Base-by-base conservation (phyloP, 176 grass and related monocot genomes). In the Carex myosuroides region DNA sequence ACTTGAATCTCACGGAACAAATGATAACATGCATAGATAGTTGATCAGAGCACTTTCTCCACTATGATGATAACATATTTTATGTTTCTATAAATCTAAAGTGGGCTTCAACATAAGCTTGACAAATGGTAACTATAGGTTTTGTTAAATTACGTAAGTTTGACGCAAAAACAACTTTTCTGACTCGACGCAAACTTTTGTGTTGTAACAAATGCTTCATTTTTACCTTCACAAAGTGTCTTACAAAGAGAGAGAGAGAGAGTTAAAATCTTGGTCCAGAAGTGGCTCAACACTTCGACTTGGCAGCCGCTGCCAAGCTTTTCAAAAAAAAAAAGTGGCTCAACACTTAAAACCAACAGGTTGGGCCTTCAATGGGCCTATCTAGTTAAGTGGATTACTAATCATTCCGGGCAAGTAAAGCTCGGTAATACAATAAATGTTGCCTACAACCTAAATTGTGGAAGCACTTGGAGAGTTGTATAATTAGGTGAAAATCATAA, bases 11-110 rank as follows among this genome's bases (percentile, higher is more conserved):
- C 73, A 78, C 57, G 73, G 2, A 30, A 33, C 73, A 78, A 57
- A 78, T 56, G 11, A 77, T 77, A 77, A 78, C 52, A 78, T 78
- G 73, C 14, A 78, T 78, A 20, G 68, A 78, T 52, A 57, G 22
- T 78, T 26, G 26, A 26, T 78, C 73, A 4, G 50, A 78, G 73
- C 73, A 78, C 26, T 78, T 78, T 33, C 52, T 78, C 26, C 13
- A 32, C 50, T 77, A 8, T 54, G 13, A 30, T 56, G 9, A 56
- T 76, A 76, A 76, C 48, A 55, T 54, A 54, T 76, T 54, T 76
- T 76, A 54, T 53, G 13, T 20, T 11, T 29, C 9, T 71, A 33
- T 29, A 55, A 76, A 52, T 75, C 18, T 77, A 77, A 77, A 18
- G 18, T 32, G 73, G 17, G 48, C 21, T 17, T 77, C 50, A 56